A percentile compares a stretch with the other conserved stretches of the same genome.
These are phyloP conservation scores for Tricholoma sp. DNA, from an alignment of 768 basidiomycete genomes.

Conservation along the genomic window DNA sequence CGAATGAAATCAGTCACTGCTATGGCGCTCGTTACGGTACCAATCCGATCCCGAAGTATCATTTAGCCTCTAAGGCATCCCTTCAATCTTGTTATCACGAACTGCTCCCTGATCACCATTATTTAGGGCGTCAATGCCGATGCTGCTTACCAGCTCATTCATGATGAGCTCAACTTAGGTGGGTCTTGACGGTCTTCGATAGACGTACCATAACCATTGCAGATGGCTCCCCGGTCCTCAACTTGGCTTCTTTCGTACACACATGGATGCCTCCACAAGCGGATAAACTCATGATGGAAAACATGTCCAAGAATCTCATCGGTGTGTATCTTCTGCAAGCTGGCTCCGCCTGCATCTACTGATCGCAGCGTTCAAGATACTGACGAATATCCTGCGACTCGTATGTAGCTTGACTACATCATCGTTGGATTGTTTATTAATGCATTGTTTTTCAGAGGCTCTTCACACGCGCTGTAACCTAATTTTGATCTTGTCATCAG, in stretches of 20 bases:
- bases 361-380: constrained; percentile 20
- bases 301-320: constrained; percentile 62
- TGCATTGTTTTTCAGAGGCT: constrained; percentile 26
- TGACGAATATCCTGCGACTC: constrained; percentile 68
- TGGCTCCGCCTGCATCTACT: not conserved
- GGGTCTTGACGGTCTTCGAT: constrained; percentile 19
- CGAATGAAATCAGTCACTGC: constrained; percentile 32
- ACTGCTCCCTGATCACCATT: not conserved
- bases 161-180: constrained; percentile 59
- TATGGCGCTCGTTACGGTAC: constrained; percentile 66
- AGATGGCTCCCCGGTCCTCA: constrained; percentile 58
- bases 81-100: not conserved
- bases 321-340: constrained; percentile 20
- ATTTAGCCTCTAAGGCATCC: constrained; percentile 48
- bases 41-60: constrained; percentile 66
- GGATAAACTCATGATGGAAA: constrained; percentile 53
- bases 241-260: constrained; percentile 57
- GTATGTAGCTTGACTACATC: constrained; percentile 24
- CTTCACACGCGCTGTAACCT: constrained; percentile 35
- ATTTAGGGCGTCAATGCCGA: constrained; percentile 51
- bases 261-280: constrained; percentile 60
- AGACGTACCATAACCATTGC: constrained; percentile 7
- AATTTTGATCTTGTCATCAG: not conserved
- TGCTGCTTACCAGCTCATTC: constrained; percentile 49
- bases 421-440: not conserved